Evolutionary conservation across 177 flowering plant species (phyloP).

Genomic region (Vitis hybrid): DNA sequence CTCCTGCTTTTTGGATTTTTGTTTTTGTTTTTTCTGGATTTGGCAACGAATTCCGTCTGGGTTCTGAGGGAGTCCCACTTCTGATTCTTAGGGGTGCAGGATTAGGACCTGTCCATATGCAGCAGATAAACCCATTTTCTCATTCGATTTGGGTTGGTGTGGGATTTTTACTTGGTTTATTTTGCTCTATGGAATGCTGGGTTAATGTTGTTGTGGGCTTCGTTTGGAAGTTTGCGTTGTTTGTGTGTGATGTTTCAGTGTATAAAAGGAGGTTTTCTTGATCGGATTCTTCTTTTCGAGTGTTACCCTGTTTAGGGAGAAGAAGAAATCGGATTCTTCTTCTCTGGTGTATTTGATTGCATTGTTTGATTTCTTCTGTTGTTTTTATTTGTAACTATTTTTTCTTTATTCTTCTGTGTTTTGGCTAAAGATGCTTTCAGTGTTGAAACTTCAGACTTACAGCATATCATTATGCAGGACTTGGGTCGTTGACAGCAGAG

Average conservation of each 20-base stretch:
- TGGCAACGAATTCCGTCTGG: too few species aligned
- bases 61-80: too few species aligned
- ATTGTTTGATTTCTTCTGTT: not conserved
- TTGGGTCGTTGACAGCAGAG: conserved; percentile 69
- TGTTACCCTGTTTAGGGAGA: not conserved
- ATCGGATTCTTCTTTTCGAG: not conserved
- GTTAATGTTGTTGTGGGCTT: not conserved
- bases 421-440: too few species aligned
- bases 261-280: not conserved
- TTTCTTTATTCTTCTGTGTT: not conserved
- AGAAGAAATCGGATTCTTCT: not conserved
- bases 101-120: too few species aligned
- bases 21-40: too few species aligned
- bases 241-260: too few species aligned
- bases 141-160: conserved; percentile 12
- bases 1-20: too few species aligned
- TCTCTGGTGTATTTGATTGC: too few species aligned
- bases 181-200: too few species aligned
- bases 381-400: not conserved
- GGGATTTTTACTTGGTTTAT: not conserved
- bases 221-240: not conserved
- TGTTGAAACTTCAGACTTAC: not conserved
- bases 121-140: too few species aligned
- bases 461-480: conserved; percentile 43
- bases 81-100: too few species aligned